Evolutionary conservation across 768 basidiomycete genomes (phyloP), one percentile per base, ranked within the genome.

Genomic region (Pisolithus microcarpus): DNA sequence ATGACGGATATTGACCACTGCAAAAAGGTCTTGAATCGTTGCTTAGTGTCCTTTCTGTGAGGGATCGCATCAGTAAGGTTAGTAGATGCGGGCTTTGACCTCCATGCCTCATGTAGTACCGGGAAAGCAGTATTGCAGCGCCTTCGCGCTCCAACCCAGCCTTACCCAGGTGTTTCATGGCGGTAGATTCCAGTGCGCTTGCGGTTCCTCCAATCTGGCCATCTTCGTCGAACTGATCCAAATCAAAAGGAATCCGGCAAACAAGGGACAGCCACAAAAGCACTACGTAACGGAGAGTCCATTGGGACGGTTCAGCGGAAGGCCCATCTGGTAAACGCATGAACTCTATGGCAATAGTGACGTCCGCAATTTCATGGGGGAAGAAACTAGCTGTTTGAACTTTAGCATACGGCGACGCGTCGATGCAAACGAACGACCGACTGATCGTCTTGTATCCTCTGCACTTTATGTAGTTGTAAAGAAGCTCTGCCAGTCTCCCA

Each of bases 211-310:
- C 78, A 21, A 62, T 58, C n/a, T 70, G 63, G 3, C 73, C 74
- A 9, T 57, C 61, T 51, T 86, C 84, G 60, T 92, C 91, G 49
- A 96, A 91, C 58, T 91, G 87, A 28, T 81, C 76, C 37, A 99
- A 72, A 62, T 90, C 84, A 65, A 99, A 99, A 0, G 96, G 96
- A 16, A 97, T 84, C 72, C 89, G 91, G 71, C 88, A 87, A 44
- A 96, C 85, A 21, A 99, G 78, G 19, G 90, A 87, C n/a, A 98
- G 75, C 95, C 95, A 98, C 10, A 96, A 73, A 8, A 99, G 74
- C 23, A 90, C 72, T 28, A 87, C 75, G 61, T 94, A 92, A 53
- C 91, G 84, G 47, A 91, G 65, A 21, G 85, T 71, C 96, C 96
- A 98, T 37, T 82, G 78, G 8, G 65, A 60, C 1, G 64, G 56